Conservation (phyloP, 2,329 filamentous ascomycete genomes). For the Tolypocladium capitatum region DNA sequence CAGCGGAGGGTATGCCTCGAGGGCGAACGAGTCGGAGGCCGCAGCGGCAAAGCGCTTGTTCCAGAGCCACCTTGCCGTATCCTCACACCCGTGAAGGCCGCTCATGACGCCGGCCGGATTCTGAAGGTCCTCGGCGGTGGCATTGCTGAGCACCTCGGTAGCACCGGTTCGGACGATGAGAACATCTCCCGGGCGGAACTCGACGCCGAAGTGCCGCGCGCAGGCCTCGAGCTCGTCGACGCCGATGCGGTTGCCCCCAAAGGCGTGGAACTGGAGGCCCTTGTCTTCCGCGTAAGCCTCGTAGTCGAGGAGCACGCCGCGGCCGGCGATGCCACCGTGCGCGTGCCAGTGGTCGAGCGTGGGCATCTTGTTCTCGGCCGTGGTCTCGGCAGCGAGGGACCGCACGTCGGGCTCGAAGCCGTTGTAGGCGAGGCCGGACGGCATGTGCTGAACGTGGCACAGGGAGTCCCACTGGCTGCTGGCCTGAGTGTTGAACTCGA, state of each 20-base stretch:
- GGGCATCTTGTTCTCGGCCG: slow-evolving; percentile 14
- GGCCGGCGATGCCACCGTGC: slow-evolving; percentile 36
- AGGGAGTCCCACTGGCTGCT: slow-evolving; percentile 45
- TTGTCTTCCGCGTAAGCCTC: slow-evolving; percentile 34
- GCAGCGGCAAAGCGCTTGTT: slow-evolving; percentile 56
- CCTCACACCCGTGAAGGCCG: slow-evolving; percentile 32
- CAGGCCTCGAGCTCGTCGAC: slow-evolving; percentile 42
- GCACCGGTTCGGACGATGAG: slow-evolving; percentile 52
- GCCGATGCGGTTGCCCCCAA: slow-evolving; percentile 39
- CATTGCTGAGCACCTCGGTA: slow-evolving; percentile 41
- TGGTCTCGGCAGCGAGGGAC: slow-evolving; percentile 12
- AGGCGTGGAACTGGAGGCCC: slow-evolving; percentile 35
- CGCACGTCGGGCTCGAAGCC: slow-evolving; percentile 25
- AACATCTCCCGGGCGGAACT: slow-evolving; percentile 54
- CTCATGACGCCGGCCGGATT: slow-evolving; percentile 9
- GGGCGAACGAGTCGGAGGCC: slow-evolving; percentile 47
- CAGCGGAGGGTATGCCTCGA: slow-evolving; percentile 49
- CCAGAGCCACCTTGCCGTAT: slow-evolving; percentile 52
- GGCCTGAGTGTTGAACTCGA: slow-evolving; percentile 42
- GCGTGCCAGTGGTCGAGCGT: slow-evolving; percentile 35
- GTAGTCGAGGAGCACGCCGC: slow-evolving; percentile 45
- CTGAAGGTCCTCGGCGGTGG: slow-evolving; percentile 19
- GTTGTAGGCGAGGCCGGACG: slow-evolving; percentile 35
- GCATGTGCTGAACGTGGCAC: slow-evolving; percentile 31
- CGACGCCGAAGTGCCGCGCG: slow-evolving; percentile 44